These are phyloP conservation scores for Bipolaris cookei DNA, from an alignment of 2,329 filamentous ascomycete species.

Conservation along the genomic window DNA sequence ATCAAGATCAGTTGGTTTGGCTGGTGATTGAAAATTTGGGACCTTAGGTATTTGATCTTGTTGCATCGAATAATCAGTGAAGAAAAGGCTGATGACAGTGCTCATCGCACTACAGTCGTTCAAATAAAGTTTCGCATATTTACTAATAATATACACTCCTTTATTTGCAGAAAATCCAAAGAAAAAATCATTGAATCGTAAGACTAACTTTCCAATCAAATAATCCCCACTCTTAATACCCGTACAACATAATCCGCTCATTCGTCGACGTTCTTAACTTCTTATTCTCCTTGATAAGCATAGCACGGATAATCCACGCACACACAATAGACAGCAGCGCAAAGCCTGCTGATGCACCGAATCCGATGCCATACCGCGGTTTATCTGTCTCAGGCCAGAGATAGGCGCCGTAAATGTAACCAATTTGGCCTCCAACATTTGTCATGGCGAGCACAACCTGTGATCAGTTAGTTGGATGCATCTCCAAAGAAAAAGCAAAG, in stretches of 20 bases:
- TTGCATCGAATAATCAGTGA: no score
- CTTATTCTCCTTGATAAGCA: slow-evolving; percentile 40
- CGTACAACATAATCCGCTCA: slow-evolving; percentile 38
- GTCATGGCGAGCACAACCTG: slow-evolving; percentile 42
- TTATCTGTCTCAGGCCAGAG: slow-evolving; percentile 35
- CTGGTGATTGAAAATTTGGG: slow-evolving; percentile 41
- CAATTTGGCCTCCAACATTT: slow-evolving; percentile 37
- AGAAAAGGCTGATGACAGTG: no score
- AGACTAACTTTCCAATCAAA: not conserved
- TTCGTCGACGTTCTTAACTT: slow-evolving; percentile 30
- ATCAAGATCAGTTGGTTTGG: slow-evolving; percentile 32
- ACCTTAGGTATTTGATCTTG: not conserved
- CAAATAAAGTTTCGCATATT: not conserved
- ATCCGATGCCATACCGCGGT: slow-evolving; percentile 37
- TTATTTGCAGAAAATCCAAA: no score
- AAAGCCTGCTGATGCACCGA: slow-evolving; percentile 39
- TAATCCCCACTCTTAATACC: slow-evolving; percentile 23
- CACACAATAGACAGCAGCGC: slow-evolving; percentile 38
- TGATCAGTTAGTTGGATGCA: not conserved
- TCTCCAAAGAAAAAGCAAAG: not conserved
- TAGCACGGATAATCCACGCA: slow-evolving; percentile 33
- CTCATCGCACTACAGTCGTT: no score
- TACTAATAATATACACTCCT: no score
- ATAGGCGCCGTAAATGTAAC: slow-evolving; percentile 41
- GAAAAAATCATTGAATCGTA: no score